Evolutionary conservation across 2,329 filamentous ascomycete genomes (phyloP), one percentile per base, ranked within the genome.

Genomic region (Ophiosphaerella herpotricha): DNA sequence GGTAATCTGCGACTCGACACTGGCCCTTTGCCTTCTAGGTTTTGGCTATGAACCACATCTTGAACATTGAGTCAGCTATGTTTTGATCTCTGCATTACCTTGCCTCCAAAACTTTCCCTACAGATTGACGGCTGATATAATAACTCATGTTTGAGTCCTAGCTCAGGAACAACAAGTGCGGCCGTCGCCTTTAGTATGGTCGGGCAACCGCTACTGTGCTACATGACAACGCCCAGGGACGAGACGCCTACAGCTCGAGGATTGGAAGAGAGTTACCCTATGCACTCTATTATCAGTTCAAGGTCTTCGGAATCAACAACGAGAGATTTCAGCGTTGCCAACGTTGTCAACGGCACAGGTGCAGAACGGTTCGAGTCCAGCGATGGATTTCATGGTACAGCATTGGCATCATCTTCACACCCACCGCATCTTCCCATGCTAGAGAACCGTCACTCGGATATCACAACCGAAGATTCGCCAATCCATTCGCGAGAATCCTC

Each of bases 271-370:
- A 23, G 5, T 8, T 13, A 39, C 3, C 12, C 23, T n/a, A 14
- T 29, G 2, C 12, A 23, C 13, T 45, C 40, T 9, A 18, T 14
- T 2, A 35, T 48, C 18, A 31, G 24, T n/a, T 23, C 44, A 14
- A 46, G 39, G 24, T 16, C 21, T 33, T 43, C 41, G 3, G 38
- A 48, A 21, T 38, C 46, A 24, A 39, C 42, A 21, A 39, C 42
- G 24, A 43, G 12, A 23, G 6, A 31, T 16, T 18, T 11, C 16
- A 12, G 37, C 11, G 14, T 12, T 7, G 12, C 9, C 13, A 31
- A 16, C 11, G 23, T 29, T 7, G 12, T 36, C 13, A 24, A 14
- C 13, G 29, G 9, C n/a, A 34, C 40, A 5, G 34, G 32, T 16
- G 31, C 23, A 9, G 39, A 39, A 12, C 40, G 5, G 18, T 31